Percentiles rank a stretch among this genome's conserved stretches.
Conservation (phyloP, 495 filamentous ascomycete species). For the Aspergillus baeticus region DNA sequence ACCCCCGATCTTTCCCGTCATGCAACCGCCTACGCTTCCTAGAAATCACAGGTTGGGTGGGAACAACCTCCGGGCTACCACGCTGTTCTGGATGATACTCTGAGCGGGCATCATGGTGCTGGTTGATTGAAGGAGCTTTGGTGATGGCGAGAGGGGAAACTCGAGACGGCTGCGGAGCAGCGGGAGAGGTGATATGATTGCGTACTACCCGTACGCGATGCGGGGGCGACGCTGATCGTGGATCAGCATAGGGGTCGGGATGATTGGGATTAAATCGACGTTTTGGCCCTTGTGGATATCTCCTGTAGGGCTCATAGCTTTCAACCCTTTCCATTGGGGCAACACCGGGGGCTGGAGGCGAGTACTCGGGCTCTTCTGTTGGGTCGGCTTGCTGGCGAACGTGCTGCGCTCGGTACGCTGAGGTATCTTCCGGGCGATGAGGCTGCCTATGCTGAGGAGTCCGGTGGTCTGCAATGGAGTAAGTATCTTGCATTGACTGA, state of each 20-base stretch:
- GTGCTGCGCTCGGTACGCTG: slow-evolving; percentile 21
- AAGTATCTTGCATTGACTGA: slow-evolving; percentile 49
- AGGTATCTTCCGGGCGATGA: slow-evolving; percentile 17
- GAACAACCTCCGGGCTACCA: slow-evolving; percentile 37
- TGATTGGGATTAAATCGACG: slow-evolving; percentile 22
- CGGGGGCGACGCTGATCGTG: slow-evolving; percentile 25
- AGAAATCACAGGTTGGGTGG: slow-evolving; percentile 33
- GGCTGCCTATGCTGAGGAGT: slow-evolving; percentile 31
- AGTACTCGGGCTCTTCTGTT: slow-evolving; percentile 50
- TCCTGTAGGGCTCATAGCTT: slow-evolving; percentile 25
- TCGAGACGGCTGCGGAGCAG: slow-evolving; percentile 78
- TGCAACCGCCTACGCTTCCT: slow-evolving; percentile 50
- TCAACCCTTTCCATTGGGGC: slow-evolving; percentile 32
- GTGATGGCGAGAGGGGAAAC: slow-evolving; percentile 72
- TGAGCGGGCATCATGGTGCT: slow-evolving; percentile 25
- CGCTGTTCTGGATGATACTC: slow-evolving; percentile 27
- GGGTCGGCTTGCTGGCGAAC: slow-evolving; percentile 26
- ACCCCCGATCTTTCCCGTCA: slow-evolving; percentile 30
- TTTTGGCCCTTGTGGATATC: slow-evolving; percentile 18
- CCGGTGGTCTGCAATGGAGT: slow-evolving; percentile 43
- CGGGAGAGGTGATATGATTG: slow-evolving; percentile 66
- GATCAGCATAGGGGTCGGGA: slow-evolving; percentile 19
- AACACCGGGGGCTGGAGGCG: slow-evolving; percentile 44
- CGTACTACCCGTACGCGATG: slow-evolving; percentile 49
- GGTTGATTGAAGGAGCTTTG: slow-evolving; percentile 53